Conservation (phyloP, 768 basidiomycete genomes). For the Suillus clintonianus region DNA sequence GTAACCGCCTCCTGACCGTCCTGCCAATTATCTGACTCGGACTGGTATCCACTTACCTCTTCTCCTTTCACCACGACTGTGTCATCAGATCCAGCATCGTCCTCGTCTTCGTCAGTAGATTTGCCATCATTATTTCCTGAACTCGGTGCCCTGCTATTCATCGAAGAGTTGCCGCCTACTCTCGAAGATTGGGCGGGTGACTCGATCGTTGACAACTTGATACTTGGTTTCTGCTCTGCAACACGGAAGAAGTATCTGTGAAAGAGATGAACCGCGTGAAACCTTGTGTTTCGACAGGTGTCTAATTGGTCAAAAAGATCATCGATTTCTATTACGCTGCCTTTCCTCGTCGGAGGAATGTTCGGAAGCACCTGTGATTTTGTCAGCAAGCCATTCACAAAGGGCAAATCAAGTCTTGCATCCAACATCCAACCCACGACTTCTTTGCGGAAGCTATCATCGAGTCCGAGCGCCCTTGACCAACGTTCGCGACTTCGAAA, state of each 20-base stretch:
- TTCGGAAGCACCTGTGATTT: not conserved
- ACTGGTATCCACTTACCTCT: not conserved
- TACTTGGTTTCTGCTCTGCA: slow-evolving; percentile 7
- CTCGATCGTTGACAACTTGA: not conserved
- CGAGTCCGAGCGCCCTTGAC: slow-evolving; percentile 31
- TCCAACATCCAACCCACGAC: slow-evolving; percentile 49
- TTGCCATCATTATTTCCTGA: slow-evolving; percentile 9
- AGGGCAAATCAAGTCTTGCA: slow-evolving; percentile 24
- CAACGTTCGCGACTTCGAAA: slow-evolving; percentile 11
- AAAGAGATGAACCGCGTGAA: slow-evolving; percentile 66
- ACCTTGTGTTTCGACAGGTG: slow-evolving; percentile 58
- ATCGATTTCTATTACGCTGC: not conserved
- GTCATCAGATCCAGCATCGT: not conserved
- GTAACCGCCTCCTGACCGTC: slow-evolving; percentile 32
- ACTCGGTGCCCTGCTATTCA: not conserved
- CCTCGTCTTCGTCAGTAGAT: slow-evolving; percentile 1
- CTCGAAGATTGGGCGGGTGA: not conserved
- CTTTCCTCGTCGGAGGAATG: not conserved
- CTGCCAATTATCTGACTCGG: not conserved
- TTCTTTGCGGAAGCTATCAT: slow-evolving; percentile 33
- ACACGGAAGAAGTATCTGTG: slow-evolving; percentile 53
- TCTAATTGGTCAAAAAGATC: slow-evolving; percentile 53
- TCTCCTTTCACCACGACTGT: slow-evolving; percentile 1
- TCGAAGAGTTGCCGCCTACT: not conserved
- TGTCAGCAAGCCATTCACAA: not conserved